Base-by-base conservation (phyloP, 805 yeast genomes). In the Kazachstania africana region DNA sequence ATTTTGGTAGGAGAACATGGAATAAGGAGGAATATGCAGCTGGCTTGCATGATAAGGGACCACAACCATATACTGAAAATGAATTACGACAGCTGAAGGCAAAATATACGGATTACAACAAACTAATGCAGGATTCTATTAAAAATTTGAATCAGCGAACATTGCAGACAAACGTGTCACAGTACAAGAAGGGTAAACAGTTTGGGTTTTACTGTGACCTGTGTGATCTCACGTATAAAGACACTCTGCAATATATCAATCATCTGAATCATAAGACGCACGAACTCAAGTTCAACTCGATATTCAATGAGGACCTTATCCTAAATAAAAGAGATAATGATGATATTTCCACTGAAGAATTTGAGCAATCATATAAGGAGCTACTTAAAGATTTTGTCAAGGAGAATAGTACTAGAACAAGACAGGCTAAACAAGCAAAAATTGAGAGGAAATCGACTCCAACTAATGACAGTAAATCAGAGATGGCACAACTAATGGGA, bases 201-300 rank as follows among this genome's bases (percentile, higher is more conserved):
- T 81, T 82, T 37, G 95, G 96, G 15, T 88, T 88, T 55, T 70
- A 70, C 44, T 91, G 98, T 56, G 80, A 78, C 8, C 53, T 71
- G 2, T 91, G 98, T 55, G 72, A 78, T 39, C 53, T 82, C 36
- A 77, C 88, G 2, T 88, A 72, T 57, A 75, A 84, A 47, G 96
- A 91, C 50, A 78, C 80, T 35, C 58, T 84, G 42, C 79, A 84
- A 38, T 74, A 75, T 50, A 65, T 83, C 3, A 93, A 87, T 48
- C 97, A 91, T 58, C 60, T 83, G 47, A 84, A 82, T 47, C 73
- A 84, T 23, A 75, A 74, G 22, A 76, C 68, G 37, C 97, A 80
- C 55, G 47, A 66, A 24, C 50, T 57, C 4, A 65, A 61, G 35
- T 63, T 66, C 35, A 67, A 53, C 28, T 32, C 36, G 6, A 19